Conservation (phyloP, 257 asterid species). For the Prunella vulgaris region DNA sequence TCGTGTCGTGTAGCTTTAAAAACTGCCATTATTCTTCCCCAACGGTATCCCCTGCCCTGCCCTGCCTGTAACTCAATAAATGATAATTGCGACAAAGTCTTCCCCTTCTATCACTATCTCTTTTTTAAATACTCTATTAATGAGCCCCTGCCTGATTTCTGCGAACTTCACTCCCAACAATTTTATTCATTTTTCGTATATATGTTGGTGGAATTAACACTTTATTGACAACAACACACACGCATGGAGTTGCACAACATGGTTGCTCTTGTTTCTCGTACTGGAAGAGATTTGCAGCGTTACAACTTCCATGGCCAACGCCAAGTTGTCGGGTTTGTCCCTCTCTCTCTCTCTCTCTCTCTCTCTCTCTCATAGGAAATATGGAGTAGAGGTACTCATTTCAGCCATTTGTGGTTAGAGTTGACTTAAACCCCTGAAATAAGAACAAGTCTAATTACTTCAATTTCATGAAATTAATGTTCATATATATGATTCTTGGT, state of each 20-base stretch:
- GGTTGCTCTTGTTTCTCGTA: conserved; percentile 67
- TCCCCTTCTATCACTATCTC: not conserved
- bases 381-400: not conserved
- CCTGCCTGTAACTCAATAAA: conserved; percentile 11
- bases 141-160: not conserved
- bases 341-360: not conserved
- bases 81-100: conserved; percentile 19
- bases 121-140: not conserved
- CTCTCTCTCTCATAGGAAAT: not conserved
- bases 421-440: conserved; percentile 3
- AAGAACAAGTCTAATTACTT: not conserved
- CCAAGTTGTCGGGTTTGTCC: conserved; percentile 78
- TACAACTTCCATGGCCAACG: conserved; percentile 70
- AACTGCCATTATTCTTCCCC: conserved; percentile 20
- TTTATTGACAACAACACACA: not conserved
- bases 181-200: not conserved
- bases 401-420: not conserved
- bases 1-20: not conserved
- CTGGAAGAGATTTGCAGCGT: conserved; percentile 81
- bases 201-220: not conserved
- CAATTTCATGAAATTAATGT: not conserved
- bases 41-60: not conserved
- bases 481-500: not conserved
- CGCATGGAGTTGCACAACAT: conserved; percentile 56
- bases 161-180: conserved; percentile 20